Evolutionary conservation across 2,329 filamentous ascomycete species (phyloP).

Genomic region (Karstenula rhodostoma): DNA sequence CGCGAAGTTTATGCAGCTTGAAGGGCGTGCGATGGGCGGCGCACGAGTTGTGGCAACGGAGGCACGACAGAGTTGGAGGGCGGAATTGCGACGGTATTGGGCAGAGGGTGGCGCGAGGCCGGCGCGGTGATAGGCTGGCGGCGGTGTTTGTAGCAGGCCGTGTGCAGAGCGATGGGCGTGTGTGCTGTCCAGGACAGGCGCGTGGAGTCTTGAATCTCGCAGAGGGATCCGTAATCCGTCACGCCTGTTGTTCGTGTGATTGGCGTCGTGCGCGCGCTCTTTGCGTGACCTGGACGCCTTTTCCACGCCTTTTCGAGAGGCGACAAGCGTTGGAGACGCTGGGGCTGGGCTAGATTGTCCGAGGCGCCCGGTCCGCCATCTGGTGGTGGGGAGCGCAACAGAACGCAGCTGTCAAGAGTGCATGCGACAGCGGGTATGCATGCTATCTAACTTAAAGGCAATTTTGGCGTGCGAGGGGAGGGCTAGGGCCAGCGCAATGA

Average conservation of each 20-base stretch:
- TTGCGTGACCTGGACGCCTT: neutral
- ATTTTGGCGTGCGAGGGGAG: neutral
- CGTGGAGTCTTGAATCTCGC: neutral
- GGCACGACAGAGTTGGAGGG: constrained; percentile 26
- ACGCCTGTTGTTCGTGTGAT: neutral
- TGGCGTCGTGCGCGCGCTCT: neutral
- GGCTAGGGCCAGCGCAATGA: neutral
- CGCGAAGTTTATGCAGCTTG: constrained; percentile 52
- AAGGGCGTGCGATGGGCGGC: constrained; percentile 26
- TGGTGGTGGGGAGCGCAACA: constrained; percentile 25
- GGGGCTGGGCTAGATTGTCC: constrained; percentile 6
- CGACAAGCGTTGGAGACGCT: constrained; percentile 3
- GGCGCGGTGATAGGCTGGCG: constrained; percentile 6
- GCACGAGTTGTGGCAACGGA: constrained; percentile 22
- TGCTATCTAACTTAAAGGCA: neutral
- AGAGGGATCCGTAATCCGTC: neutral
- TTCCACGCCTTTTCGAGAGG: neutral
- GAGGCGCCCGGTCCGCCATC: constrained; percentile 24
- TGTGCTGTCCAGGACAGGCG: constrained; percentile 1
- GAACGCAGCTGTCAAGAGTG: neutral
- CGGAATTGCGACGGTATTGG: constrained; percentile 28
- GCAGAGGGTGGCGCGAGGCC: constrained; percentile 13
- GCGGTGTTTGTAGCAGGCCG: neutral
- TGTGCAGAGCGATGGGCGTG: neutral
- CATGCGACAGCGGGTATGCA: constrained; percentile 2